These are phyloP conservation scores for Coemansia sp. DNA, from an alignment of 192 early-diverging fungal genomes.

Conservation along the genomic window DNA sequence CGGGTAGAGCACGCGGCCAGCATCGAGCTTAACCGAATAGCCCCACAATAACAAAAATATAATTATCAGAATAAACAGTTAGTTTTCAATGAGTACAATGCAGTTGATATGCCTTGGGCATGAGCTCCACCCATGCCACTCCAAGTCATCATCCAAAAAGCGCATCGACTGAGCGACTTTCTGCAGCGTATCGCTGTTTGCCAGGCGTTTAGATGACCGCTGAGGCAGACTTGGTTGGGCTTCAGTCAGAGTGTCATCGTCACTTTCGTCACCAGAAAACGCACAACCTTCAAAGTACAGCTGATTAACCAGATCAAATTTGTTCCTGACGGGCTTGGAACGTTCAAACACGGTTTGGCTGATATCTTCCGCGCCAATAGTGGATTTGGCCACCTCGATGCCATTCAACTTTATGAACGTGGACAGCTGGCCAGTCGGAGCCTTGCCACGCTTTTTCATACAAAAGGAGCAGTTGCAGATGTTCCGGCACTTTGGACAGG, in stretches of 20 bases:
- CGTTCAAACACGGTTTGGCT: constrained; percentile 4
- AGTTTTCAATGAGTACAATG: constrained; percentile 13
- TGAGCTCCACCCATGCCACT: constrained; percentile 26
- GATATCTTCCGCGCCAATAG: constrained; percentile 13
- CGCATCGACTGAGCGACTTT: constrained; percentile 11
- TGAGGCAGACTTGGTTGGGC: not conserved
- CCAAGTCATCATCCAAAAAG: constrained; percentile 3
- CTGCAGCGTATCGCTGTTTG: constrained; percentile 12
- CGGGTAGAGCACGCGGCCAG: no score
- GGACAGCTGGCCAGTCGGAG: constrained; percentile 40
- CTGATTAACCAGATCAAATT: not conserved
- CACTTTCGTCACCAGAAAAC: not conserved
- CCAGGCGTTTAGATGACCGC: constrained; percentile 10
- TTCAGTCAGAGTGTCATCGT: not conserved
- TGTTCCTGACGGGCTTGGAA: not conserved
- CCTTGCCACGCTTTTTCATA: constrained; percentile 27
- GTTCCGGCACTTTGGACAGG: constrained; percentile 36
- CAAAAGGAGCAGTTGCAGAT: constrained; percentile 44
- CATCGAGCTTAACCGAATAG: no score
- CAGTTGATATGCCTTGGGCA: constrained; percentile 26
- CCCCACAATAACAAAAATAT: no score
- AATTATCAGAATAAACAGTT: no score
- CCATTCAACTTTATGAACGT: constrained; percentile 28
- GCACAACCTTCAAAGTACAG: constrained; percentile 2
- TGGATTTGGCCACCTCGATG: constrained; percentile 14